A percentile compares a stretch with the other conserved stretches of the same genome.
Evolutionary conservation across 192 early-diverging fungal species (phyloP).

Genomic region (Jimgerdemannia lactiflua): DNA sequence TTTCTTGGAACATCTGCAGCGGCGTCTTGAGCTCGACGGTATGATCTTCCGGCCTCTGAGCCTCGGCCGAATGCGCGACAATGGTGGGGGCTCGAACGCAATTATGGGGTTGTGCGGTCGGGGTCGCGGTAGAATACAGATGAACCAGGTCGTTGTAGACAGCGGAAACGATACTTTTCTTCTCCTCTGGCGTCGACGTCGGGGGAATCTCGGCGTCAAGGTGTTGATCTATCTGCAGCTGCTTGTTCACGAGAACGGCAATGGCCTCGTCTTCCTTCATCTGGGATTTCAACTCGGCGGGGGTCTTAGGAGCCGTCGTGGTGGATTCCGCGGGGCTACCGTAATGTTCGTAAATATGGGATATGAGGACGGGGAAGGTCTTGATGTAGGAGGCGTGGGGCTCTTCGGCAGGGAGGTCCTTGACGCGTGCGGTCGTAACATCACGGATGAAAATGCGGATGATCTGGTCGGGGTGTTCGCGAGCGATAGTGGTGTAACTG

Average conservation of each 20-base stretch:
- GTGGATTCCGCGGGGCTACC: neutral
- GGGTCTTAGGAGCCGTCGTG: neutral
- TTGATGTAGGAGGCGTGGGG: neutral
- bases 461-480: conserved; percentile 28
- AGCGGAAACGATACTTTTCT: neutral
- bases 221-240: neutral
- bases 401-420: neutral
- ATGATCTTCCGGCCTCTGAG: neutral
- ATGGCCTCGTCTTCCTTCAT: neutral
- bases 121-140: neutral
- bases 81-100: too few species aligned
- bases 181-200: neutral
- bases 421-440: conserved; percentile 29
- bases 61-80: neutral
- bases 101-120: neutral
- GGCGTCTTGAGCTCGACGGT: conserved; percentile 9
- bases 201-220: neutral
- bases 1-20: conserved; percentile 24
- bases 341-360: neutral
- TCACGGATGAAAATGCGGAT: conserved; percentile 37
- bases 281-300: neutral
- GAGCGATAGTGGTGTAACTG: conserved; percentile 26
- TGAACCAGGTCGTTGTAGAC: neutral
- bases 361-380: neutral
- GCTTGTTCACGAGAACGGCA: neutral